Conservation (phyloP, 192 early-diverging fungal species). For the Coemansia reversa region DNA sequence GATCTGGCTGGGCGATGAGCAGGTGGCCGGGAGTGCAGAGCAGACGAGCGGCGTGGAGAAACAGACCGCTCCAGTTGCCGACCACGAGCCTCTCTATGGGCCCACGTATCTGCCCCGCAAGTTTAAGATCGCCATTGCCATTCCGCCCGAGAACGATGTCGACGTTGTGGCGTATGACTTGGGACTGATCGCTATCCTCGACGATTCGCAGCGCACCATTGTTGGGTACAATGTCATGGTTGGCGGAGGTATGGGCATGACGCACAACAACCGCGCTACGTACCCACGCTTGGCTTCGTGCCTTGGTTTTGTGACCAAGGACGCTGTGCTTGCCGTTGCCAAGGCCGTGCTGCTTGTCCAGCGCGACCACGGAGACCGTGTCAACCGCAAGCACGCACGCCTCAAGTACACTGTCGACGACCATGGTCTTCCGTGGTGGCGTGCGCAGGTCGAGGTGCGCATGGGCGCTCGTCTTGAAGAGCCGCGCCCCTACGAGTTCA, state of each 20-base stretch:
- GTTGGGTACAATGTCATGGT: conserved; percentile 92
- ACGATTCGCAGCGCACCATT: conserved; percentile 64
- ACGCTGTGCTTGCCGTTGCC: conserved; percentile 74
- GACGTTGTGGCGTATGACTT: conserved; percentile 96
- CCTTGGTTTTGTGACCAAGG: conserved; percentile 78
- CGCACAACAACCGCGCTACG: conserved; percentile 97
- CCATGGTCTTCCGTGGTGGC: conserved; percentile 90
- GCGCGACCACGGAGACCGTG: conserved; percentile 92
- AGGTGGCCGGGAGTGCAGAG: conserved; percentile 75
- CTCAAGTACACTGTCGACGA: conserved; percentile 99
- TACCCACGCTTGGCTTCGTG: conserved; percentile 82
- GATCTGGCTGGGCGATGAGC: conserved; percentile 93
- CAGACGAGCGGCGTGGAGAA: conserved; percentile 58
- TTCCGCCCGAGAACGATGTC: conserved; percentile 95
- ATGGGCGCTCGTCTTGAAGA: conserved; percentile 71
- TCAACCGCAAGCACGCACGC: conserved; percentile 97
- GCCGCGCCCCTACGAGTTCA: conserved; percentile 74
- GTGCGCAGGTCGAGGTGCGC: conserved; percentile 76
- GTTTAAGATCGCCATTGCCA: conserved; percentile 94
- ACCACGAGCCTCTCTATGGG: conserved; percentile 91
- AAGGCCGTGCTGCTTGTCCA: conserved; percentile 92
- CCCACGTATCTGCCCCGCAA: conserved; percentile 92
- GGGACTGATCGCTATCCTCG: conserved; percentile 88
- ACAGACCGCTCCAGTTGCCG: conserved; percentile 36
- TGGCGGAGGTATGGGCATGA: conserved; percentile 98